These are phyloP conservation scores for Ascobolus immersus DNA, from an alignment of 495 filamentous ascomycete species.

Conservation along the genomic window DNA sequence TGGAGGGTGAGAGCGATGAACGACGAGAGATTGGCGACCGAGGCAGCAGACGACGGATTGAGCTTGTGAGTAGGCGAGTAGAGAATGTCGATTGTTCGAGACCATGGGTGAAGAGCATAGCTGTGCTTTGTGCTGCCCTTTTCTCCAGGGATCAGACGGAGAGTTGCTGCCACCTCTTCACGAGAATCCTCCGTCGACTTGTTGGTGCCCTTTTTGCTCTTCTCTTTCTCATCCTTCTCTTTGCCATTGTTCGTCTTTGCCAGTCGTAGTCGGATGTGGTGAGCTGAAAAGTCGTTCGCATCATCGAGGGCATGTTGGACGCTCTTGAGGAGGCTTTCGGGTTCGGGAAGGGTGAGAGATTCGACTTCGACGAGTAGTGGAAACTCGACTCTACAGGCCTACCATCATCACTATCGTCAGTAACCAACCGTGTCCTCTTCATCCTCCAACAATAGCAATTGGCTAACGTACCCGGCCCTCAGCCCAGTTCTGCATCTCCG, in stretches of 20 bases:
- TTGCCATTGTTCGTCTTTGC: constrained; percentile 18
- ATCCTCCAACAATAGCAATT: no score
- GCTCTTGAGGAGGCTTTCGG: constrained; percentile 53
- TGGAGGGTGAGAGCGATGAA: constrained; percentile 62
- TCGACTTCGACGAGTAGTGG: constrained; percentile 46
- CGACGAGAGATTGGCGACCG: constrained; percentile 46
- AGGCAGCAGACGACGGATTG: constrained; percentile 40
- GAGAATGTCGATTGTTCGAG: constrained; percentile 48
- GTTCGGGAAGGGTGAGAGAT: constrained; percentile 34
- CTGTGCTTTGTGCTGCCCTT: constrained; percentile 16
- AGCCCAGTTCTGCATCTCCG: constrained; percentile 78
- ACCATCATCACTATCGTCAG: no score
- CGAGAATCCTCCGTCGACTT: constrained; percentile 9
- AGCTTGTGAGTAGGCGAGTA: constrained; percentile 55
- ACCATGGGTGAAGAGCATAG: constrained; percentile 28
- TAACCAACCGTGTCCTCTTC: no score
- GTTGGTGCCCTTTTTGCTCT: constrained; percentile 5
- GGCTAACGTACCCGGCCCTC: constrained; percentile 48
- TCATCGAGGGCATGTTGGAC: constrained; percentile 82
- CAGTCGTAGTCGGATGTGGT: constrained; percentile 57
- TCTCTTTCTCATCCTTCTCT: constrained; percentile 16
- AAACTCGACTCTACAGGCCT: constrained; percentile 75
- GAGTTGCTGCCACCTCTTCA: constrained; percentile 35
- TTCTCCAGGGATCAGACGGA: constrained; percentile 42
- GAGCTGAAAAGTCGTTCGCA: constrained; percentile 73